These are phyloP conservation scores for Macrophomina pseudophaseolina DNA, from an alignment of 2,329 filamentous ascomycete species.

Conservation along the genomic window DNA sequence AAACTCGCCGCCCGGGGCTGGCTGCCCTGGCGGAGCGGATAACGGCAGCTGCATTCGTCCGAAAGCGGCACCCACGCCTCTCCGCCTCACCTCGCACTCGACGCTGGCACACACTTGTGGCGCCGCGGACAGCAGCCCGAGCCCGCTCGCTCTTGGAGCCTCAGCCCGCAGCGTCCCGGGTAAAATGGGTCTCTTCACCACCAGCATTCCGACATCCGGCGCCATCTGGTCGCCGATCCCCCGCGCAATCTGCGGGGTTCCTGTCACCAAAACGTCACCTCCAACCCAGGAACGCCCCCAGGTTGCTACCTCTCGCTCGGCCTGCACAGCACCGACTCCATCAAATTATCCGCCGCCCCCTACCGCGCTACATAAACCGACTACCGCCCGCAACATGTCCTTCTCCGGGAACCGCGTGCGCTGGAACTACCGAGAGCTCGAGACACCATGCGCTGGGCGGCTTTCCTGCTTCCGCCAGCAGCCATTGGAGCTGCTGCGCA, in stretches of 20 bases:
- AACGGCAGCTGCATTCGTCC: too few species aligned
- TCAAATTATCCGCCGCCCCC: neutral
- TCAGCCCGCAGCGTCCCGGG: neutral
- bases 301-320: neutral
- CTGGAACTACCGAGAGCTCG: too few species aligned
- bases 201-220: neutral
- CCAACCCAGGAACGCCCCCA: neutral
- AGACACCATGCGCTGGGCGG: neutral
- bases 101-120: too few species aligned
- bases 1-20: too few species aligned
- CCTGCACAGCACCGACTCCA: neutral
- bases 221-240: neutral
- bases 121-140: too few species aligned
- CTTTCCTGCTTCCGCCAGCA: neutral
- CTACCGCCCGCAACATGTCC: neutral
- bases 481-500: neutral
- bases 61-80: too few species aligned
- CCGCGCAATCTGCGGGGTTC: neutral
- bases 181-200: neutral
- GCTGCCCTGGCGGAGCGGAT: too few species aligned
- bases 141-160: too few species aligned
- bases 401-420: too few species aligned
- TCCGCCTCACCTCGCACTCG: too few species aligned
- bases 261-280: neutral
- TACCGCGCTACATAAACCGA: neutral